Evolutionary conservation across 202 grass and related monocot genomes (phyloP).

Genomic region (Eragrostis tef): DNA sequence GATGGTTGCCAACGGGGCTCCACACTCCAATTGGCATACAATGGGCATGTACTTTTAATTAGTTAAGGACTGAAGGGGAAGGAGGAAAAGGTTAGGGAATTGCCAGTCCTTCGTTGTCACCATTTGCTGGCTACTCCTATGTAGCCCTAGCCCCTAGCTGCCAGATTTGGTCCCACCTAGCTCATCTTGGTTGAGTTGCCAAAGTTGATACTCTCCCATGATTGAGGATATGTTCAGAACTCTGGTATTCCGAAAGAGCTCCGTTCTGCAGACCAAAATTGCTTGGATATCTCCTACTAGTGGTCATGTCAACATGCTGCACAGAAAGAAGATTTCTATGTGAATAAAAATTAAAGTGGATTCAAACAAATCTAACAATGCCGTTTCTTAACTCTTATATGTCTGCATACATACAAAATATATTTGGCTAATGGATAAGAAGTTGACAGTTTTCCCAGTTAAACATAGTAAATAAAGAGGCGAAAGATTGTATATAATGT

Average conservation of each 20-base stretch:
- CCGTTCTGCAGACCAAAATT: constrained; percentile 57
- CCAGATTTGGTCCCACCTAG: background rate
- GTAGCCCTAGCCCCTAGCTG: background rate
- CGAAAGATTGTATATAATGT: constrained; percentile 8
- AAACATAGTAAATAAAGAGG: constrained; percentile 1
- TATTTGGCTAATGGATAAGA: constrained; percentile 15
- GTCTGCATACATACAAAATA: too few relatives aligned
- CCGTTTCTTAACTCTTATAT: background rate
- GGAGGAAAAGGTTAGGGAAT: background rate
- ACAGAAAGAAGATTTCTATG: constrained; percentile 11
- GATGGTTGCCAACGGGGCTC: background rate
- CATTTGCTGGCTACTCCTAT: background rate
- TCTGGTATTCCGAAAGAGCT: constrained; percentile 54
- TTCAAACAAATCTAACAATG: background rate
- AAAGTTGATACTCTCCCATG: constrained; percentile 49
- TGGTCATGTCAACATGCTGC: constrained; percentile 55
- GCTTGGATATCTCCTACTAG: constrained; percentile 57
- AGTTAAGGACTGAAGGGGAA: background rate
- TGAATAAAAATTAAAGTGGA: constrained; percentile 37
- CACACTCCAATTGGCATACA: background rate
- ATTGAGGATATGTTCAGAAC: constrained; percentile 48
- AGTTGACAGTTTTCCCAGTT: background rate
- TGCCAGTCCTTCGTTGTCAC: background rate
- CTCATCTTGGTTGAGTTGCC: constrained; percentile 27
- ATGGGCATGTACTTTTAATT: background rate